Base-by-base conservation (phyloP, 495 filamentous ascomycete genomes). In the Aspergillus carlsbadensis region DNA sequence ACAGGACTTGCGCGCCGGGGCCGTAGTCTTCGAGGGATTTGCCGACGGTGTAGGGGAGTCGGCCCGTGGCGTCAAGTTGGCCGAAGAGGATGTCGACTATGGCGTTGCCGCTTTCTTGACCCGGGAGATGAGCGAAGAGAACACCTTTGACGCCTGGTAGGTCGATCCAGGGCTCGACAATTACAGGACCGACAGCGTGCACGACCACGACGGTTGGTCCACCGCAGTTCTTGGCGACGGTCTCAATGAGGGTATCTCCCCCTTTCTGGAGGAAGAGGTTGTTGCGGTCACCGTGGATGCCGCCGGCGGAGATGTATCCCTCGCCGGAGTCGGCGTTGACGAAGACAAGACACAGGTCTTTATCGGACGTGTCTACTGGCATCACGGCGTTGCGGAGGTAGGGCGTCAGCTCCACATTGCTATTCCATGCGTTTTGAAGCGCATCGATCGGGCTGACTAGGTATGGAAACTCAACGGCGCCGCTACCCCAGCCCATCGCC, bases 11-110 rank as follows among this genome's bases (percentile, higher is more conserved):
- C 1, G 81, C 90, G 5, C 83, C 86, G 5, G 87, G 84, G 0
- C 94, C 94, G 57, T 96, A 97, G 68, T 97, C 91, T 35, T 85
- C 78, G 0, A 91, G 74, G 0, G 75, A 81, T 63, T 89, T 94
- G 34, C 88, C 93, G 51, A 97, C 87, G 0, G 94, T 98, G 68
- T 92, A 98, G 0, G 93, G 93, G 2, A 97, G 74, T 15, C 88
- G 87, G 22, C 93, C 93, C 31, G 87, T 92, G 2, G 92, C 92
- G 63, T 96, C 94, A 18, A 87, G 78, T 10, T 87, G 84, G 13
- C 93, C 94, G 37, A 96, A 91, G 3, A 97, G 75, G 14, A 98
- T 80, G 65, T 96, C 91, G 1, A 82, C 80, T 7, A 98, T 71
- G 1, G 92, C 88, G 47, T 92, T 89, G 8, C 94, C 94, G 37